A percentile compares a stretch with the other conserved stretches of the same genome.
Evolutionary conservation across 1,284 basidiomycete genomes (phyloP).

Genomic region (Paramarasmius palmivorus): DNA sequence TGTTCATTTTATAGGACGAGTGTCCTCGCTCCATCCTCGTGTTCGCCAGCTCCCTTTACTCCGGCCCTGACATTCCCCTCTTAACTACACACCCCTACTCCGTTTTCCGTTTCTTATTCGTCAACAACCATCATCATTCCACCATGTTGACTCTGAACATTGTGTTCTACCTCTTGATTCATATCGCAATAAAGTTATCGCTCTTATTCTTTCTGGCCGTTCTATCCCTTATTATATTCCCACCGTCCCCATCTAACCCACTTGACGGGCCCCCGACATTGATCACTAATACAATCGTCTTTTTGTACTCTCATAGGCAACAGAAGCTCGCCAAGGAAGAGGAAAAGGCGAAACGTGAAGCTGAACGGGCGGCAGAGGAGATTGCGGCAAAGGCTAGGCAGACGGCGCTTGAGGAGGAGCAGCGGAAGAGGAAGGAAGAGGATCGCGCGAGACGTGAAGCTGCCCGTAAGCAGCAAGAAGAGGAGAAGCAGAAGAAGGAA

Average conservation of each 20-base stretch:
- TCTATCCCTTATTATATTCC: background rate
- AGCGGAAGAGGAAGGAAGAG: constrained; percentile 47
- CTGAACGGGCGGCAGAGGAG: constrained; percentile 79
- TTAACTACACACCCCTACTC: background rate
- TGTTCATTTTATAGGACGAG: background rate
- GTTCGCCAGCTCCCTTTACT: too few species aligned
- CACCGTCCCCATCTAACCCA: constrained; percentile 1
- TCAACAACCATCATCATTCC: too few species aligned
- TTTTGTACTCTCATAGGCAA: constrained; percentile 49
- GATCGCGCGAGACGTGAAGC: constrained; percentile 43
- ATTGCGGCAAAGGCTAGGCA: constrained; percentile 65
- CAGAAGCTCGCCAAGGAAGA: constrained; percentile 94
- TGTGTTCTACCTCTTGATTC: background rate
- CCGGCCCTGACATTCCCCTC: background rate
- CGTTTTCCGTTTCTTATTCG: background rate
- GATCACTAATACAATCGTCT: constrained; percentile 4
- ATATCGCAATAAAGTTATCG: background rate
- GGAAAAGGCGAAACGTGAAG: constrained; percentile 77
- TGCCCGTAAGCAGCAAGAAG: constrained; percentile 17
- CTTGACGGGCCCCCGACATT: background rate
- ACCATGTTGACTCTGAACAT: too few species aligned
- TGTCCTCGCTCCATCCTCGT: too few species aligned
- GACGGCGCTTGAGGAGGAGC: constrained; percentile 58
- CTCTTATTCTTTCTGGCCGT: background rate
- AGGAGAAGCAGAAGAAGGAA: constrained; percentile 13